Evolutionary conservation across 768 basidiomycete species (phyloP), one percentile per base, ranked within the genome.

Genomic region (Tephrocybe sp.): DNA sequence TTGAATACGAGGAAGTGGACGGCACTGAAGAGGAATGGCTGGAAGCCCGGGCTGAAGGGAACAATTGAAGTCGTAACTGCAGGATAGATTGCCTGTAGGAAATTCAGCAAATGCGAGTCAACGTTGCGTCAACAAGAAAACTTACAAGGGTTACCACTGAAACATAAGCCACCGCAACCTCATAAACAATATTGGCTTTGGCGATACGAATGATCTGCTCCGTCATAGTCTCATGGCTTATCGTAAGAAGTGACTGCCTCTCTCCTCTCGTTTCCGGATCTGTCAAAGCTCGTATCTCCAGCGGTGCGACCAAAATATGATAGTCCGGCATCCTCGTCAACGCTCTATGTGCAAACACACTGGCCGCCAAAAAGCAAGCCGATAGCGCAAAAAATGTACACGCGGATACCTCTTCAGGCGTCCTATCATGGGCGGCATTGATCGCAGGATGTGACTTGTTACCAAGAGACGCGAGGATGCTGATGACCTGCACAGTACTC

Each of bases 101-200:
- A 50, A 29, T 49, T 53, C 23, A 49, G 34, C 29, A 30, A 30
- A 30, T 7, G 7, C 29, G 7, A 30, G 29, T 12, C 6, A 47
- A 30, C 10, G 46, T 38, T 8, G 10, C 8, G 12, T 11, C 23
- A 42, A 24, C 23, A 40, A 31, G 38, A 7, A 48, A 18, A 70
- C 85, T 56, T 61, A 93, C 93, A 62, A 95, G 69, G 16, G 94
- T 94, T 24, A 90, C 78, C 24, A 82, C 62, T 59, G 93, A 94
- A 4, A 86, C 84, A 61, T 83, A 91, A 9, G 82, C 79, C 3
- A 87, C 80, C 11, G 91, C 82, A 34, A 91, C 58, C 60, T 93
- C 83, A 61, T 84, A 90, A 4, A 73, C 61, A 10, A 77, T 58
- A 59, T 95, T 95, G 40, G 77, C 70, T 65, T 77, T 84, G 0